phyloP scores from a whole-genome alignment of 352 stramenopile genomes.

The Pythium pyrilobum region DNA sequence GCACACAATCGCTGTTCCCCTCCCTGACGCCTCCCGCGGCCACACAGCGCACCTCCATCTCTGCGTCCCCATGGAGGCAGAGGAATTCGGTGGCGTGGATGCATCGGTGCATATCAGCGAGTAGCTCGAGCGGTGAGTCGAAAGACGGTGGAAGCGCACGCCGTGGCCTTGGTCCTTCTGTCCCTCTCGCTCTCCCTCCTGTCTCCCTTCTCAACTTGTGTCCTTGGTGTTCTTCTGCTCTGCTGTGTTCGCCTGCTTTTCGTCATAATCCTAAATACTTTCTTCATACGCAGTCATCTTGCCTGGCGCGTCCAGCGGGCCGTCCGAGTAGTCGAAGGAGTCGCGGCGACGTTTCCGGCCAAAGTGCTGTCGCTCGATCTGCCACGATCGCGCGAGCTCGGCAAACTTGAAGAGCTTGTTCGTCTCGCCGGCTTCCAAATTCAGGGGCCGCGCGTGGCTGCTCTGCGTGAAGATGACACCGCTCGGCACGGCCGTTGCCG shows the following conservation, averaged over 20 bases:
- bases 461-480: slow-evolving; percentile 67
- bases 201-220: background rate
- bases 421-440: slow-evolving; percentile 48
- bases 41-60: slow-evolving; percentile 11
- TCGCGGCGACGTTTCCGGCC: slow-evolving; percentile 66
- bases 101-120: no score
- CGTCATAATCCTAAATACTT: slow-evolving; percentile 73
- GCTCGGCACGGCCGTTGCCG: slow-evolving; percentile 57
- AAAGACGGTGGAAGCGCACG: no score
- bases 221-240: slow-evolving; percentile 1
- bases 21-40: no score
- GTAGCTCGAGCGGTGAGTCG: no score
- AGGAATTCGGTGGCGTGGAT: slow-evolving; percentile 10
- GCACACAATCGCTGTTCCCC: background rate
- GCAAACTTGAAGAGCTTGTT: slow-evolving; percentile 77
- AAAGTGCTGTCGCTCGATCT: slow-evolving; percentile 75
- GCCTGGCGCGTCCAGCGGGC: slow-evolving; percentile 40
- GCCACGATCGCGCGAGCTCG: slow-evolving; percentile 65
- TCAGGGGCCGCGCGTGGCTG: slow-evolving; percentile 53
- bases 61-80: background rate
- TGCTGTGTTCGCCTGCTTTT: background rate
- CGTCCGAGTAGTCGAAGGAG: slow-evolving; percentile 73
- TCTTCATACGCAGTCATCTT: slow-evolving; percentile 81
- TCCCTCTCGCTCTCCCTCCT: background rate
- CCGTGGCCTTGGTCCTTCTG: no score